Conservation (phyloP, 352 stramenopile genomes). For the Peronospora tabacina region DNA sequence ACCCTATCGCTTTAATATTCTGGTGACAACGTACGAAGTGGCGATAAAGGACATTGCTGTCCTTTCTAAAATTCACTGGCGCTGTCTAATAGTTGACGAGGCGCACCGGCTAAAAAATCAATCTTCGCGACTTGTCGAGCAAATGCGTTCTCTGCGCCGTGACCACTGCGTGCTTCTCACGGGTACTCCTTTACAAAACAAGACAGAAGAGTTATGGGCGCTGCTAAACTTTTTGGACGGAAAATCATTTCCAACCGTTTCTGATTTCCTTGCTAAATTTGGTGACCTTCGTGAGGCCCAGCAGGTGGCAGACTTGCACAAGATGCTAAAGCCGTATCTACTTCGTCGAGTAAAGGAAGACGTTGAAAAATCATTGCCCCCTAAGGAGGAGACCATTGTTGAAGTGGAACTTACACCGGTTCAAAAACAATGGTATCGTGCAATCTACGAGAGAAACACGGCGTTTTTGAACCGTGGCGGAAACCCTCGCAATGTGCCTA, state of each 20-base stretch:
- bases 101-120: conserved; percentile 86
- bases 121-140: conserved; percentile 75
- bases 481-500: conserved; percentile 78
- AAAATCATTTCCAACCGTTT: conserved; percentile 88
- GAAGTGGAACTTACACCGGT: conserved; percentile 86
- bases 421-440: conserved; percentile 87
- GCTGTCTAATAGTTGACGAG: conserved; percentile 85
- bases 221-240: conserved; percentile 98
- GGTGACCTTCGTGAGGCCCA: conserved; percentile 79
- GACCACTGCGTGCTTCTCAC: conserved; percentile 84
- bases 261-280: conserved; percentile 92
- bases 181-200: conserved; percentile 91
- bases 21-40: conserved; percentile 89
- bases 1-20: conserved; percentile 83
- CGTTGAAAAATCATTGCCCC: conserved; percentile 82
- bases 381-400: conserved; percentile 88
- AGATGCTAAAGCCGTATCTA: conserved; percentile 87
- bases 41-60: conserved; percentile 86
- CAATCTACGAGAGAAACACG: conserved; percentile 96
- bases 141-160: conserved; percentile 71
- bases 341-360: conserved; percentile 86
- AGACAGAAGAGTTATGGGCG: conserved; percentile 99
- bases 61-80: conserved; percentile 93
- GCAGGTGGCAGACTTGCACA: conserved; percentile 86
- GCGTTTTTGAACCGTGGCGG: conserved; percentile 78